phyloP scores from a whole-genome alignment of 2,329 filamentous ascomycete species.

The Mycosphaerella sp. region DNA sequence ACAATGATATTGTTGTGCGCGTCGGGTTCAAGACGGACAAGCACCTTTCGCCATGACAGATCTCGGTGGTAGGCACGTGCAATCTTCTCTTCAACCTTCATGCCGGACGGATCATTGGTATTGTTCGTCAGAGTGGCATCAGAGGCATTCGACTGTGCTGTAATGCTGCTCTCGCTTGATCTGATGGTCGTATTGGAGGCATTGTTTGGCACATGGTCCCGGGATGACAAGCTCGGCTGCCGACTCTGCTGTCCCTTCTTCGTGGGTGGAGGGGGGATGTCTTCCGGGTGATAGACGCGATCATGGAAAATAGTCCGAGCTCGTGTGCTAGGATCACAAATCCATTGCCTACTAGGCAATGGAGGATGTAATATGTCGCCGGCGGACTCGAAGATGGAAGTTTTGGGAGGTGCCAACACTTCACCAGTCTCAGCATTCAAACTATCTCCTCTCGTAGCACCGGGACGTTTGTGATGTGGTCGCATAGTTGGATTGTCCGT shows the following conservation, averaged over 20 bases:
- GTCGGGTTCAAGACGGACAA: slow-evolving; percentile 91
- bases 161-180: slow-evolving; percentile 13
- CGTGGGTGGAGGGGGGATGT: slow-evolving; percentile 74
- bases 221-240: neutral
- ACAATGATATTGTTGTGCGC: slow-evolving; percentile 99
- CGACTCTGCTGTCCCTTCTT: slow-evolving; percentile 26
- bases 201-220: neutral
- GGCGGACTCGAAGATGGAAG: slow-evolving; percentile 91
- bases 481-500: slow-evolving; percentile 31
- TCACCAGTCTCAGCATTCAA: slow-evolving; percentile 36
- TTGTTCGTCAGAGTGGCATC: slow-evolving; percentile 5
- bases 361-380: slow-evolving; percentile 89
- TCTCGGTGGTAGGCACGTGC: slow-evolving; percentile 89
- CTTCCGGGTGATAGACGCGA: slow-evolving; percentile 84
- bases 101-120: slow-evolving; percentile 52
- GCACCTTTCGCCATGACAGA: slow-evolving; percentile 90
- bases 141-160: slow-evolving; percentile 3
- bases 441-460: slow-evolving; percentile 46
- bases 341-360: slow-evolving; percentile 70
- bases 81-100: slow-evolving; percentile 97
- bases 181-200: slow-evolving; percentile 8
- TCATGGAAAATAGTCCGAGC: slow-evolving; percentile 94
- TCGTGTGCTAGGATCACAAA: slow-evolving; percentile 74
- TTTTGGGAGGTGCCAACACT: slow-evolving; percentile 65
- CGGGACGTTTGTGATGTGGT: slow-evolving; percentile 36